These are phyloP conservation scores for Onygenales sp. DNA, from an alignment of 2,329 filamentous ascomycete genomes.

Conservation along the genomic window DNA sequence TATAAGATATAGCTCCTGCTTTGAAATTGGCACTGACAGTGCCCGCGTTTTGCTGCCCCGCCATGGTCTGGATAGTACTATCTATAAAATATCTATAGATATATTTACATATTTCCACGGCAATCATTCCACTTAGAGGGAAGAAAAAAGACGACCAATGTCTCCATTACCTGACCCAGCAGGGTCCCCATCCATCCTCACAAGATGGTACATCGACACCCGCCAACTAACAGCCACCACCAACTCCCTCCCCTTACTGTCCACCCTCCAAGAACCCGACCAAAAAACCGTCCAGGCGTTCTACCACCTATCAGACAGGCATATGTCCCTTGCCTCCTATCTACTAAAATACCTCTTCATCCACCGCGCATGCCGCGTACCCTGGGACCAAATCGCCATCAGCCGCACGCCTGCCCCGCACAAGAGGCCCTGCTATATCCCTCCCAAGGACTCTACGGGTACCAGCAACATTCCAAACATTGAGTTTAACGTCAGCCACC, in stretches of 20 bases:
- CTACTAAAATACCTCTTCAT: constrained; percentile 54
- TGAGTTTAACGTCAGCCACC: constrained; percentile 58
- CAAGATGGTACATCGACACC: constrained; percentile 37
- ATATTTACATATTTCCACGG: neutral
- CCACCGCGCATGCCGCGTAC: constrained; percentile 43
- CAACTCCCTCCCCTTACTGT: constrained; percentile 28
- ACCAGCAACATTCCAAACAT: constrained; percentile 22
- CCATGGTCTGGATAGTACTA: neutral
- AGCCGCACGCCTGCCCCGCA: constrained; percentile 41
- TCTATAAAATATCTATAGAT: neutral
- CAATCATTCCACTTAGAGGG: neutral
- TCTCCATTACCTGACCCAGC: constrained; percentile 3
- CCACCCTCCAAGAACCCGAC: constrained; percentile 37
- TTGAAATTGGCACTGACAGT: no score
- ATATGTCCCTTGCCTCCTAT: constrained; percentile 52
- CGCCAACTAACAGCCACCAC: constrained; percentile 23
- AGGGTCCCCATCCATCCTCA: constrained; percentile 15
- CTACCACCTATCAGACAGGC: constrained; percentile 46
- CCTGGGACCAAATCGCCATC: constrained; percentile 49
- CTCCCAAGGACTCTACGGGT: constrained; percentile 14
- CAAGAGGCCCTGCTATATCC: constrained; percentile 44
- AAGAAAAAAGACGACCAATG: constrained; percentile 2
- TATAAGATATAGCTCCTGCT: no score
- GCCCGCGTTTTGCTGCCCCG: no score
- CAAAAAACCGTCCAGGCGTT: constrained; percentile 41